These are phyloP conservation scores for Hsuehochloa calcarea DNA, from an alignment of 176 grass and related monocot species.

Conservation along the genomic window DNA sequence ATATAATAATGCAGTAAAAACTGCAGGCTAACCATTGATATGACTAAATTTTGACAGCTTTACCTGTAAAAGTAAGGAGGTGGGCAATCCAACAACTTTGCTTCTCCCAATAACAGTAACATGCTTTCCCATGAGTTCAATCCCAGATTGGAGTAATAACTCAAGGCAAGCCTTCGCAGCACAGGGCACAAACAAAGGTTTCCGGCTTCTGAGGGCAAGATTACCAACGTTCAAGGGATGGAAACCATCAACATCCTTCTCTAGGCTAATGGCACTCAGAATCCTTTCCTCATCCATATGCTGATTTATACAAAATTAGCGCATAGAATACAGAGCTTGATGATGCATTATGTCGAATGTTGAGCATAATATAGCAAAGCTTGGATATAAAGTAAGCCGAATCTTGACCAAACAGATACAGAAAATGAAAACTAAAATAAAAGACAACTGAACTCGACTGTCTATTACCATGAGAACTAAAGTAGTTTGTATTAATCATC, in stretches of 20 bases:
- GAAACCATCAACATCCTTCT: slow-evolving; percentile 98
- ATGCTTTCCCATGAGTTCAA: slow-evolving; percentile 83
- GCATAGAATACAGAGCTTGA: not conserved
- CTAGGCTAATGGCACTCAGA: slow-evolving; percentile 57
- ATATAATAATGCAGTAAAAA: slow-evolving; percentile 5
- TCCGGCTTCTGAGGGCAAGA: slow-evolving; percentile 68
- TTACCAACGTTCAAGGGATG: slow-evolving; percentile 88
- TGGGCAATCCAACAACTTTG: slow-evolving; percentile 91
- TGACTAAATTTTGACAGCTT: not conserved
- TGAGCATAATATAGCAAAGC: not conserved
- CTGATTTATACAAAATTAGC: slow-evolving; percentile 47
- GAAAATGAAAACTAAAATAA: not conserved
- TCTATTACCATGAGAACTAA: not conserved
- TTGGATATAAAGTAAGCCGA: not conserved
- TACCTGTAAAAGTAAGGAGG: slow-evolving; percentile 91
- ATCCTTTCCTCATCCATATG: slow-evolving; percentile 90
- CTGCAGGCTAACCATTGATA: not conserved
- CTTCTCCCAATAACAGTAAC: slow-evolving; percentile 88
- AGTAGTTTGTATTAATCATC: not conserved
- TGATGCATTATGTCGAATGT: not conserved
- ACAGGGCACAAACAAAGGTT: slow-evolving; percentile 82
- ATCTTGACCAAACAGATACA: slow-evolving; percentile 5
- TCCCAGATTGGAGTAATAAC: slow-evolving; percentile 60
- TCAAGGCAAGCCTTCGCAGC: slow-evolving; percentile 90
- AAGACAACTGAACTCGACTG: not conserved